phyloP scores from a whole-genome alignment of 495 filamentous ascomycete species.

The Aspergillus baeticus region DNA sequence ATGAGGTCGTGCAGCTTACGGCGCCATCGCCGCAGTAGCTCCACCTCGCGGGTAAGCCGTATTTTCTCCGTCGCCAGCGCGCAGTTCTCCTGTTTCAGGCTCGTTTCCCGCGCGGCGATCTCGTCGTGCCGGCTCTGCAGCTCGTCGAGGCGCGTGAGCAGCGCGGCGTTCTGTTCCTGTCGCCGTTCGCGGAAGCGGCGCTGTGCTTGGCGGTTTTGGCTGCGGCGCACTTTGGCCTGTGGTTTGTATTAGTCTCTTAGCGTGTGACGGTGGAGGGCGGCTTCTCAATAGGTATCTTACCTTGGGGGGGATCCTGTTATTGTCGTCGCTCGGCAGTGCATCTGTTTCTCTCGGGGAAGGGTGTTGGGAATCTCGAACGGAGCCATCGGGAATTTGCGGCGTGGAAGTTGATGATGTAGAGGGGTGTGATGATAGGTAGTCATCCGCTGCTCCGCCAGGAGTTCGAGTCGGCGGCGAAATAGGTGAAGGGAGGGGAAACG shows the following conservation, averaged over 20 bases:
- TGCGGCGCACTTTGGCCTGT: not conserved
- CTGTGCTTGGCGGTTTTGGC: not conserved
- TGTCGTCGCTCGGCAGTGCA: too few species aligned
- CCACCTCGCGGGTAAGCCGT: not conserved
- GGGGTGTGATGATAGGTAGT: too few species aligned
- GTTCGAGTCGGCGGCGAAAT: too few species aligned
- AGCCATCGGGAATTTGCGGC: too few species aligned
- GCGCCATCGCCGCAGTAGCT: not conserved
- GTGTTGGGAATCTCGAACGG: too few species aligned
- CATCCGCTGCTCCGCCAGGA: too few species aligned
- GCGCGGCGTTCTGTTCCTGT: not conserved
- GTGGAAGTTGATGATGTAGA: too few species aligned
- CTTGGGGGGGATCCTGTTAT: too few species aligned
- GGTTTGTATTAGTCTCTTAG: not conserved
- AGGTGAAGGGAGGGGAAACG: too few species aligned
- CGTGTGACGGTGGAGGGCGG: not conserved
- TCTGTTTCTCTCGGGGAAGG: too few species aligned
- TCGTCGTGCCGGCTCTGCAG: not conserved
- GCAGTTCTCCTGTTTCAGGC: not conserved
- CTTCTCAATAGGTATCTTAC: too few species aligned
- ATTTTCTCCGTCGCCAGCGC: not conserved
- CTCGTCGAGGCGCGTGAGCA: not conserved
- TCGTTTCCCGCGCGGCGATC: not conserved
- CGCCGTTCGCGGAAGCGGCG: slow-evolving; percentile 1
- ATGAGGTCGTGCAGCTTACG: not conserved